These are phyloP conservation scores for Neurospora sp. DNA, from an alignment of 2,329 filamentous ascomycete genomes.

Conservation along the genomic window DNA sequence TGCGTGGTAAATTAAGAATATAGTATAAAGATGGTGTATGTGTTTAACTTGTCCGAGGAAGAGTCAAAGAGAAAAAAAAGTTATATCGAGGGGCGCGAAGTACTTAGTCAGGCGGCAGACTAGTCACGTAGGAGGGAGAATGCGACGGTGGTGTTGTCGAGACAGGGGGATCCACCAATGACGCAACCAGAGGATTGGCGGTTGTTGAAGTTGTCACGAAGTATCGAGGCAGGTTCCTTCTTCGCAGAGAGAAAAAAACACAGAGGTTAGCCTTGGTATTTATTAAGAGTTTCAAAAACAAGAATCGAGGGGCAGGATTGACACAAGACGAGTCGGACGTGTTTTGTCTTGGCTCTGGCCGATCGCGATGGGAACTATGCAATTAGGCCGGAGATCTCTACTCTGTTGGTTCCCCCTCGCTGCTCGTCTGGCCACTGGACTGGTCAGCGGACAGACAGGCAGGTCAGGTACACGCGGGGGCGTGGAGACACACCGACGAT, in stretches of 20 bases:
- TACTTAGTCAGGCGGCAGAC: background rate
- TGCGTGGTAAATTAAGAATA: background rate
- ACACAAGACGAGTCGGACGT: background rate
- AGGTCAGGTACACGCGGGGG: background rate
- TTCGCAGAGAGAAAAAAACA: background rate
- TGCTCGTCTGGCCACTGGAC: background rate
- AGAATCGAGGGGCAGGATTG: background rate
- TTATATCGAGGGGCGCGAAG: background rate
- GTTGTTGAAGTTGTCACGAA: background rate
- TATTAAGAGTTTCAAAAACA: background rate
- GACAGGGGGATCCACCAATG: constrained; percentile 8
- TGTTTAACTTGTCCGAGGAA: background rate
- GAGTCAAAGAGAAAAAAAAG: background rate
- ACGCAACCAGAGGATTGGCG: constrained; percentile 5
- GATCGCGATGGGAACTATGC: background rate
- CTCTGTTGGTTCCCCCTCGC: background rate
- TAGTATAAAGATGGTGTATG: background rate
- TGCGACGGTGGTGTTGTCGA: background rate
- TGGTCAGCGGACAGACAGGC: background rate
- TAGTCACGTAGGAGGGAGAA: background rate
- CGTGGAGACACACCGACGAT: background rate
- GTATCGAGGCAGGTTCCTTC: background rate
- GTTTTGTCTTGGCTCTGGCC: background rate
- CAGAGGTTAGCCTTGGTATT: background rate
- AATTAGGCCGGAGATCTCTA: background rate